Percentiles rank a stretch among this genome's conserved stretches.
phyloP scores from a whole-genome alignment of 2,329 filamentous ascomycete genomes.

The Colletotrichum endophyticum region DNA sequence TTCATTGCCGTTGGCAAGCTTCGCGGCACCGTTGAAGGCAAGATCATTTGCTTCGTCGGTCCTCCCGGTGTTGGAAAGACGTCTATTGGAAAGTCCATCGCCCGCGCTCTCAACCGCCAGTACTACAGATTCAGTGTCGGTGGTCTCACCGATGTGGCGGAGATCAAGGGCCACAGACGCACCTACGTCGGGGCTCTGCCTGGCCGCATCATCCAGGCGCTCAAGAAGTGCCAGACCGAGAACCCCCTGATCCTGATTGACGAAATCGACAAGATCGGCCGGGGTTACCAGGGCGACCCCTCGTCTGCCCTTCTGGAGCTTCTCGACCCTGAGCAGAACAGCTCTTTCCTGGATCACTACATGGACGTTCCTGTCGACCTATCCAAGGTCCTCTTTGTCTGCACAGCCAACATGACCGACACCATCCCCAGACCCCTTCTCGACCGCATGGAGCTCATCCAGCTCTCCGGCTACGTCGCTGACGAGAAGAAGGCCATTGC shows the following conservation, averaged over 20 bases:
- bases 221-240: constrained; percentile 99
- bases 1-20: constrained; percentile 99
- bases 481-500: constrained; percentile 99
- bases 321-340: constrained; percentile 96
- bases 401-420: constrained; percentile 98
- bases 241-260: constrained; percentile 97
- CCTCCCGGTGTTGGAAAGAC: constrained; percentile 98
- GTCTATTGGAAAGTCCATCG: constrained; percentile 98
- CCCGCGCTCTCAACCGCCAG: constrained; percentile 89
- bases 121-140: constrained; percentile 99
- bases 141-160: constrained; percentile 94
- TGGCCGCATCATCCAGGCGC: constrained; percentile 94
- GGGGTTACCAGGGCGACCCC: constrained; percentile 95
- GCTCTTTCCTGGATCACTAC: constrained; percentile 96
- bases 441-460: constrained; percentile 97
- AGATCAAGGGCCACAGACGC: constrained; percentile 96
- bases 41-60: constrained; percentile 97
- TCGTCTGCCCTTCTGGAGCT: constrained; percentile 92
- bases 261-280: constrained; percentile 97
- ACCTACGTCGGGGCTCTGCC: constrained; percentile 97
- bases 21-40: constrained; percentile 94
- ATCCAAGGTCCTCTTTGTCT: constrained; percentile 97
- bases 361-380: constrained; percentile 98
- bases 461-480: constrained; percentile 93
- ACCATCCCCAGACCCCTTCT: constrained; percentile 93